Percentiles rank a stretch among this genome's conserved stretches.
Conservation (phyloP, 1,139 yeast species). For the Geotrichum histeridarum region DNA sequence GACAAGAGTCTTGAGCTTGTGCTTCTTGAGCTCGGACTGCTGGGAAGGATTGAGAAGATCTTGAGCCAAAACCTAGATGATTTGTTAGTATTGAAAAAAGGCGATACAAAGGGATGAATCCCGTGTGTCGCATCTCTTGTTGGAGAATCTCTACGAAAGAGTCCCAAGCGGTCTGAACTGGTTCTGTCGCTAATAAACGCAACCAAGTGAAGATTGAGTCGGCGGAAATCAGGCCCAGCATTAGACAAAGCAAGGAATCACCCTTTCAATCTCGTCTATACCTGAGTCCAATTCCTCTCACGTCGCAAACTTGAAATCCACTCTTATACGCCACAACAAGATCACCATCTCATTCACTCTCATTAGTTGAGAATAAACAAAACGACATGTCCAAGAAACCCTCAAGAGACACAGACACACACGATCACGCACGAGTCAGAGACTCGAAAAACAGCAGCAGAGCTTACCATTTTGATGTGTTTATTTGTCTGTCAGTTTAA, state of each 20-base stretch:
- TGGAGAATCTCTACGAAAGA: not conserved
- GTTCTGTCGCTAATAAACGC: not conserved
- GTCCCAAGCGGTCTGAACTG: not conserved
- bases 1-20: slow-evolving; percentile 96
- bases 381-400: not conserved
- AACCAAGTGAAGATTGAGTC: not conserved
- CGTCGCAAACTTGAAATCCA: slow-evolving; percentile 3
- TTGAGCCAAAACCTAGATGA: slow-evolving; percentile 78
- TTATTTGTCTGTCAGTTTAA: slow-evolving; percentile 16
- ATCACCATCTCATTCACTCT: not conserved
- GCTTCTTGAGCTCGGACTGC: slow-evolving; percentile 92
- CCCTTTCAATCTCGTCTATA: not conserved
- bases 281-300: not conserved
- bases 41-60: slow-evolving; percentile 97
- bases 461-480: slow-evolving; percentile 20
- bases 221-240: not conserved
- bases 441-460: slow-evolving; percentile 18
- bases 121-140: slow-evolving; percentile 11
- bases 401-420: slow-evolving; percentile 18
- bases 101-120: not conserved
- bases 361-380: not conserved
- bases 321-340: slow-evolving; percentile 2
- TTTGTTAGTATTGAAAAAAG: not conserved
- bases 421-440: slow-evolving; percentile 18
- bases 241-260: slow-evolving; percentile 4